Evolutionary conservation across 2,329 filamentous ascomycete species (phyloP), one percentile per base, ranked within the genome.

Genomic region (Eurotiales sp.): DNA sequence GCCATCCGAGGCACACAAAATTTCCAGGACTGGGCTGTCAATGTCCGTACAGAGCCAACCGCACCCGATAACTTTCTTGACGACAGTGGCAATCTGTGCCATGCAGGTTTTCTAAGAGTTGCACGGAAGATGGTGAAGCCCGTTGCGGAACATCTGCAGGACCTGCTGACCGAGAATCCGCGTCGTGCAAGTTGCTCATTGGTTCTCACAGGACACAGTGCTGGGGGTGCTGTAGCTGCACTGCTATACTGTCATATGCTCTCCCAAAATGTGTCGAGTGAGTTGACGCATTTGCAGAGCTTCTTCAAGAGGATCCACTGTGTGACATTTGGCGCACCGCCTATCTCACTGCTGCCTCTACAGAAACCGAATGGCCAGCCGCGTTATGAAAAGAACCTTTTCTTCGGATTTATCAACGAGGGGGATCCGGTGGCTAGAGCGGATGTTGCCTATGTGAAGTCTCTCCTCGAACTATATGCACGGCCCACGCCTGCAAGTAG

Each of bases 11-110:
- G 90, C 17, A 90, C 85, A 0, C 83, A 88, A 21, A 87, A 82
- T 6, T 87, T 93, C 59, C 83, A 87, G 73, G 90, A 95, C 70
- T 95, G 90, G 90, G 81, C 86, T 1, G 87, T 93, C 41, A 95
- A 95, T 65, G 78, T 93, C 49, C 82, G 87, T 45, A 81, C 81
- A 1, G 82, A 79, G 0, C 88, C 88, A 0, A 75, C 79, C 0
- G 76, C 82, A 1, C 88, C 90, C 0, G 65, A 63, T 0, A 81
- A 80, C 1, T 93, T 95, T 64, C 75, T 95, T 22, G 89, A 95
- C 61, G 89, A 95, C 59, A 67, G 77, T 0, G 83, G 81, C 14
- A 95, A 95, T 62, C 75, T 85, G 12, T 93, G 88, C 64, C 90
- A 95, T 64, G 78, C 86, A 1, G 90, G 90, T 0, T 95, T 95